Evolutionary conservation across 768 basidiomycete genomes (phyloP), one percentile per base, ranked within the genome.

Genomic region (Kwoniella bestiolae): DNA sequence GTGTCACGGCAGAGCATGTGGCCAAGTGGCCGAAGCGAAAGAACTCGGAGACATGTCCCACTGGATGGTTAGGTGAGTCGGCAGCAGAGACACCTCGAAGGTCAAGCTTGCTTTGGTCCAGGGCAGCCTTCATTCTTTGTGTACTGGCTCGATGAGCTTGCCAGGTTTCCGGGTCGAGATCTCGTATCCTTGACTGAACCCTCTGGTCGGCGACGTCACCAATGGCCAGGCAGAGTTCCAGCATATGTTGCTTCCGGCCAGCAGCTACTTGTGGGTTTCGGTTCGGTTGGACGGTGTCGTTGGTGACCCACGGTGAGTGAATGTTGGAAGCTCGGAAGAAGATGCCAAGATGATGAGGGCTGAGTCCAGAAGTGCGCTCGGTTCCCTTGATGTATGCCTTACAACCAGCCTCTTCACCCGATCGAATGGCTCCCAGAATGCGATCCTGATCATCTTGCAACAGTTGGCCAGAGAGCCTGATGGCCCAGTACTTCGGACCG

Each of bases 11-110:
- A 6, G 38, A 29, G 46, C 47, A 62, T 2, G 60, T 62, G 16
- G 28, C 60, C 18, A 62, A 23, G 21, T 53, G 12, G 23, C 60
- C 60, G 50, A 46, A 60, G 18, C 58, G 21, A 12, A 53, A 34
- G 51, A 31, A 18, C 8, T 53, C 16, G 51, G 51, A 21, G 11
- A 53, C 51, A 34, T 60, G 18, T n/a, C n/a, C n/a, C n/a, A n/a
- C n/a, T n/a, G n/a, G n/a, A n/a, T n/a, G n/a, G n/a, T n/a, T n/a
- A n/a, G n/a, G n/a, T n/a, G n/a, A n/a, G n/a, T n/a, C n/a, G 26
- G 51, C 58, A 29, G 25, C 26, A 18, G 12, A 11, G 45, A 21
- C 45, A 44, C 16, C 25, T n/a, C n/a, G 58, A n/a, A 49, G 21
- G 12, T 49, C 45, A 8, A 60, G 26, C 18, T 29, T 11, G 23